Base-by-base conservation (phyloP, 108 stramenopile genomes). In the Conticribra guillardii region DNA sequence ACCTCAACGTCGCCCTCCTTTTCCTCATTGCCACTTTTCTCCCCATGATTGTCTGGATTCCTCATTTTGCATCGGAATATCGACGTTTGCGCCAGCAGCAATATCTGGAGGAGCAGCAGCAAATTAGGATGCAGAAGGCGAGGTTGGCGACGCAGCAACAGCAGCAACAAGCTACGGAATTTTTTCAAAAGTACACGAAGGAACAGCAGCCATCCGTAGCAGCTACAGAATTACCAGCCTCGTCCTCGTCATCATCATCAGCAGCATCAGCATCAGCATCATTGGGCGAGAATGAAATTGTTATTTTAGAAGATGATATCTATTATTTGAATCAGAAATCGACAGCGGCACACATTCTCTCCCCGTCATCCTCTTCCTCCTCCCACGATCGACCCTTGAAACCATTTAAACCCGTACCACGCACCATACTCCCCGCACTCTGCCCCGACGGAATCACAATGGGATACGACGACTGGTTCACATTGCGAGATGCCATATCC, bases 401-500 rank as follows among this genome's bases (percentile, higher is more conserved):
- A 4, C 50, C 24, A 17, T 31, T 61, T 29, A 48, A 50, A 0
- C 54, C 54, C 0, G 21, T 50, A 21, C 61, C 82, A 27, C 74
- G 81, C 34, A 59, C 63, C 14, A 61, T 84, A 4, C 68, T 68
- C 2, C 91, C 91, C 4, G 82, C 66, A 47, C 45, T 87, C 11
- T 93, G 89, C 21, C 73, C 78, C 28, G 92, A 90, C 47, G 89
- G 88, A 17, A 47, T 56, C 15, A 89, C 92, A 0, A 22, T 75
- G 14, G 92, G 92, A 31, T 93, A 80, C 54, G 80, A 83, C 49
- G 72, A 75, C 41, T 93, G 89, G 89, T 48, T 76, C 22, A 81
- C 67, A 4, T 46, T 93, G 5, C 81, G 76, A 30, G 82, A 84
- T 41, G 92, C 89, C 0, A 62, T 93, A 15, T 80, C 82, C 4